Evolutionary conservation across 129 eudicot species (phyloP).

Genomic region (Flaveria ramosissima): DNA sequence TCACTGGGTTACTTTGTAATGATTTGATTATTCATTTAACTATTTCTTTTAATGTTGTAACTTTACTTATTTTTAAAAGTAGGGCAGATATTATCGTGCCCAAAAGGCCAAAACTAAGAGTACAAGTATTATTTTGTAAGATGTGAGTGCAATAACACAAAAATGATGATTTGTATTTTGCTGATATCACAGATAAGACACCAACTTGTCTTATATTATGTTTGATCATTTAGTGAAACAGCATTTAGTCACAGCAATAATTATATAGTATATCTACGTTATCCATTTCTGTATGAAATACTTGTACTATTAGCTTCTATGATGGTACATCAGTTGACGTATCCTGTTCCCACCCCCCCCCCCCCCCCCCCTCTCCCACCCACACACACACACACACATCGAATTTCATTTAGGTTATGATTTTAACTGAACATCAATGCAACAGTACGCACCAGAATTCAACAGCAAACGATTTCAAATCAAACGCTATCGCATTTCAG

Average conservation of each 20-base stretch:
- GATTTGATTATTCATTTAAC: neutral
- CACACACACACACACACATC: neutral
- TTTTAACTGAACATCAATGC: conserved; percentile 5
- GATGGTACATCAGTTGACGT: neutral
- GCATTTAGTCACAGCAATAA: neutral
- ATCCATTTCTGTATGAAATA: neutral
- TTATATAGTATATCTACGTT: neutral
- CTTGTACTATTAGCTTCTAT: neutral
- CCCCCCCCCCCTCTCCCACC: neutral
- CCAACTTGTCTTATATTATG: neutral
- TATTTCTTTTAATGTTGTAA: neutral
- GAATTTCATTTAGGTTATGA: neutral
- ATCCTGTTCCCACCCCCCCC: neutral
- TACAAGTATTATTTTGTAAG: neutral
- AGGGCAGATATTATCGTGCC: neutral
- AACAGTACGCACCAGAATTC: neutral
- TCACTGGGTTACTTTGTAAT: neutral
- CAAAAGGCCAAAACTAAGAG: neutral
- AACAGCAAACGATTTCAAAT: neutral
- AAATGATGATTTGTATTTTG: neutral
- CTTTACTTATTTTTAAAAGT: neutral
- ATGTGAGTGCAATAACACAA: neutral
- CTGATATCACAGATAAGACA: neutral
- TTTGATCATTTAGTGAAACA: neutral
- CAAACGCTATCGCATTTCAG: conserved; percentile 7